phyloP scores from a whole-genome alignment of 495 filamentous ascomycete species.

The Penicillium crystallinum region DNA sequence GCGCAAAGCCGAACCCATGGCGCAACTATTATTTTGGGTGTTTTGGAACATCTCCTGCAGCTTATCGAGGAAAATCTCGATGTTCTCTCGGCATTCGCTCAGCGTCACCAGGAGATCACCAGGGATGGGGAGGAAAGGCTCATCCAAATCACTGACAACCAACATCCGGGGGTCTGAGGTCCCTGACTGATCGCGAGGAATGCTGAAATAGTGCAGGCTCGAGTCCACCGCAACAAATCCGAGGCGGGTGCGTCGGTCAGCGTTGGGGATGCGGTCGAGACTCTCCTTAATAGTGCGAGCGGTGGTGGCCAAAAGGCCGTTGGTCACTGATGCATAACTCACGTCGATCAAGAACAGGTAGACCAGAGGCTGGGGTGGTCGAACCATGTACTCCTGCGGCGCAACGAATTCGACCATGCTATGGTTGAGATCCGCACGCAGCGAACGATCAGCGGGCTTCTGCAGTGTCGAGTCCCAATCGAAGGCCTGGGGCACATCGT shows the following conservation, averaged over 20 bases:
- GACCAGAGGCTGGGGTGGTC: constrained; percentile 93
- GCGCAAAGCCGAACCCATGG: constrained; percentile 88
- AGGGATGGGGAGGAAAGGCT: constrained; percentile 93
- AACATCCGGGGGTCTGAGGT: constrained; percentile 82
- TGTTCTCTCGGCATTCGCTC: constrained; percentile 80
- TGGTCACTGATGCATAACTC: constrained; percentile 85
- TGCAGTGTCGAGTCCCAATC: constrained; percentile 94
- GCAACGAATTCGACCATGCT: constrained; percentile 95
- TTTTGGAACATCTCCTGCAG: constrained; percentile 96
- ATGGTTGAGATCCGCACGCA: constrained; percentile 86
- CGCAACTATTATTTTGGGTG: constrained; percentile 77
- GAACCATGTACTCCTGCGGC: constrained; percentile 98
- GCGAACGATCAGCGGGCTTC: constrained; percentile 83
- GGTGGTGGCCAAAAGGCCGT: constrained; percentile 88
- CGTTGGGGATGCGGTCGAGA: constrained; percentile 93
- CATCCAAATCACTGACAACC: constrained; percentile 91
- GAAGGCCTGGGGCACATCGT: constrained; percentile 96
- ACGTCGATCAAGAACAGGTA: constrained; percentile 98
- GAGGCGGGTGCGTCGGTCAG: constrained; percentile 83
- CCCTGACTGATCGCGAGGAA: constrained; percentile 81
- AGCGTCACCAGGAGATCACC: constrained; percentile 89
- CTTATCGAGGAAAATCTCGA: constrained; percentile 85
- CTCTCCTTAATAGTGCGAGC: constrained; percentile 94
- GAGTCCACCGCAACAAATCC: constrained; percentile 96
- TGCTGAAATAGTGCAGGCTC: constrained; percentile 90